These are phyloP conservation scores for Nidularia sp. DNA, from an alignment of 768 basidiomycete species.

Conservation along the genomic window DNA sequence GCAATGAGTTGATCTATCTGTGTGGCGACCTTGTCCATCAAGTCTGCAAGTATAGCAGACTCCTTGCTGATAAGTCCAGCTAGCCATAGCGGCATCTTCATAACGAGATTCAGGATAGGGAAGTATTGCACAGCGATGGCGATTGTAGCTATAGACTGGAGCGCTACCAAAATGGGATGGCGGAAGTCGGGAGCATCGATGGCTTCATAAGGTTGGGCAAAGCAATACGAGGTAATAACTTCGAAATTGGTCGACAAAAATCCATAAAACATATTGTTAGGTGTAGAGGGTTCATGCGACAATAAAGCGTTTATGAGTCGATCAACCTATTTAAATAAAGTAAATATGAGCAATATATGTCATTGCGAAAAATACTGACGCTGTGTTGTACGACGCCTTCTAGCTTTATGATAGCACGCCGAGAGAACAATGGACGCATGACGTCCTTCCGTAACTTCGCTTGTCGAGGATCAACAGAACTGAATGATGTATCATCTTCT, in stretches of 20 bases:
- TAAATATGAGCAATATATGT: neutral
- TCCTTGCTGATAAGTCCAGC: too few species aligned
- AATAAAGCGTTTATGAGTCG: constrained; percentile 9
- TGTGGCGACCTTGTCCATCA: too few species aligned
- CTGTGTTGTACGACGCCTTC: constrained; percentile 21
- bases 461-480: constrained; percentile 14
- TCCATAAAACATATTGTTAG: constrained; percentile 17
- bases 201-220: constrained; percentile 18
- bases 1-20: constrained; percentile 25
- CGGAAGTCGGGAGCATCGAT: constrained; percentile 17
- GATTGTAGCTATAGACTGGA: constrained; percentile 8
- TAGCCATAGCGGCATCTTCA: too few species aligned
- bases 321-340: constrained; percentile 11
- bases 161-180: constrained; percentile 14
- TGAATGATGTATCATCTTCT: constrained; percentile 19
- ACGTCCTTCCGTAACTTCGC: constrained; percentile 22
- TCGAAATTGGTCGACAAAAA: constrained; percentile 22
- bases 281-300: constrained; percentile 2
- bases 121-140: constrained; percentile 2
- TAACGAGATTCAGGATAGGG: neutral
- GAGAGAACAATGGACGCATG: constrained; percentile 26
- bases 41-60: too few species aligned
- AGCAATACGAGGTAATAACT: constrained; percentile 25
- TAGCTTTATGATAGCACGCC: constrained; percentile 22
- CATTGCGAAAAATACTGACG: constrained; percentile 8